Base-by-base conservation (phyloP, 176 grass and related monocot genomes). In the Poa pratensis region DNA sequence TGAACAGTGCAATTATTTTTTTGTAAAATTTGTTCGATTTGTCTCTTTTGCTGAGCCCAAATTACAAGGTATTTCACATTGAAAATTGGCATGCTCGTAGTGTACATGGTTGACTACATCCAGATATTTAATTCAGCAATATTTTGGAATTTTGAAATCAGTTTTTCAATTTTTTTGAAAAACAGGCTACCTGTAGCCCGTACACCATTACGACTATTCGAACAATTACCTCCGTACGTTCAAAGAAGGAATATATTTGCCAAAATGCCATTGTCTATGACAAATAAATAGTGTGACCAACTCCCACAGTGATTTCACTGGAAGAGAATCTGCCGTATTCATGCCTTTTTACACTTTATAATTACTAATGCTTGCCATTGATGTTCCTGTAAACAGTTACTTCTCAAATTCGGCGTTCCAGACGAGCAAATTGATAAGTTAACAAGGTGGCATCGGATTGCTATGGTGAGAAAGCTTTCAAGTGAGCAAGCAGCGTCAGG, bases 361-460 rank as follows among this genome's bases (percentile, higher is more conserved):
- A 69, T 79, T 42, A 43, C 69, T 84, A 61, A 84, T 61, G 18
- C 62, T 73, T 86, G 10, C 23, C 53, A 75, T 34, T 76, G 20
- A 69, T 84, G 63, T 68, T 53, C 16, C 67, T 82, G 27, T 79
- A 55, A 81, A 28, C 86, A 99, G 96, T 87, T 99, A 80, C 92
- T 99, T 58, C 89, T 99, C 20, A 99, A 96, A 87, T 99, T 99
- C 0, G 85, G 91, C 1, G 90, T 99, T 84, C 86, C 93, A 59
- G 91, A 99, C 55, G 96, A 99, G 82, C 93, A 96, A 92, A 96
- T 99, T 86, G 93, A 91, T 92, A 96, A 95, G 72, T 84, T 95
- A 86, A 96, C 93, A 82, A 94, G 93, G 86, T 99, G 96, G 96
- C 96, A 99, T 90, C 88, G 96, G 39, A 99, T 99, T 49, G 96